Conservation (phyloP, 129 eudicot genomes). For the Logfia minima region DNA sequence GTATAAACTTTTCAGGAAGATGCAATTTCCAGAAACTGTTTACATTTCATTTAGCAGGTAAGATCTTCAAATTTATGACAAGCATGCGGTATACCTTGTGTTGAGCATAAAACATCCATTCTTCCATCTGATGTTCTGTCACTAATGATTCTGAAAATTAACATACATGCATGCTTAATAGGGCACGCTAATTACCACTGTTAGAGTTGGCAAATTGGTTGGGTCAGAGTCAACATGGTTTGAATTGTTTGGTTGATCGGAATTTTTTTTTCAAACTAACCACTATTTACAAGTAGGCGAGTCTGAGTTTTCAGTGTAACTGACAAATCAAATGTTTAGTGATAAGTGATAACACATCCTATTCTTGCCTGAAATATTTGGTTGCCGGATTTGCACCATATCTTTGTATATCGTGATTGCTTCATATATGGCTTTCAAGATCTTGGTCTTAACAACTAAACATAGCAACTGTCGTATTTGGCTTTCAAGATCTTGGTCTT, state of each 20-base stretch:
- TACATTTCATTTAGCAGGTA: not conserved
- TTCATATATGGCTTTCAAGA: too few relatives aligned
- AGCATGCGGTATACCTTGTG: not conserved
- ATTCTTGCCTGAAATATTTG: too few relatives aligned
- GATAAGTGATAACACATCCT: too few relatives aligned
- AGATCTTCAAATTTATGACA: not conserved
- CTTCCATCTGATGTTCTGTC: not conserved
- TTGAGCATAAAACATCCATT: not conserved
- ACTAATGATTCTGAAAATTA: not conserved
- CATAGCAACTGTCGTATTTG: not conserved
- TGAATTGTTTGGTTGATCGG: not conserved
- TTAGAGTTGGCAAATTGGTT: not conserved
- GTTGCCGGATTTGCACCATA: too few relatives aligned
- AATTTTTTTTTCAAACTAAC: too few relatives aligned
- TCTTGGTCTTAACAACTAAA: too few relatives aligned
- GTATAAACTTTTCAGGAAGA: not conserved
- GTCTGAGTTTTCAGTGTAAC: too few relatives aligned
- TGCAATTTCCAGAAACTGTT: not conserved
- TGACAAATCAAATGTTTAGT: too few relatives aligned
- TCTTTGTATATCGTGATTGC: too few relatives aligned
- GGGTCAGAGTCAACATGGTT: not conserved
- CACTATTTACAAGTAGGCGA: too few relatives aligned
- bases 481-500: too few relatives aligned
- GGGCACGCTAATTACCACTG: not conserved
- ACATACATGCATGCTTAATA: not conserved